Evolutionary conservation across 1,284 basidiomycete species (phyloP).

Genomic region (Ustilago esculenta): DNA sequence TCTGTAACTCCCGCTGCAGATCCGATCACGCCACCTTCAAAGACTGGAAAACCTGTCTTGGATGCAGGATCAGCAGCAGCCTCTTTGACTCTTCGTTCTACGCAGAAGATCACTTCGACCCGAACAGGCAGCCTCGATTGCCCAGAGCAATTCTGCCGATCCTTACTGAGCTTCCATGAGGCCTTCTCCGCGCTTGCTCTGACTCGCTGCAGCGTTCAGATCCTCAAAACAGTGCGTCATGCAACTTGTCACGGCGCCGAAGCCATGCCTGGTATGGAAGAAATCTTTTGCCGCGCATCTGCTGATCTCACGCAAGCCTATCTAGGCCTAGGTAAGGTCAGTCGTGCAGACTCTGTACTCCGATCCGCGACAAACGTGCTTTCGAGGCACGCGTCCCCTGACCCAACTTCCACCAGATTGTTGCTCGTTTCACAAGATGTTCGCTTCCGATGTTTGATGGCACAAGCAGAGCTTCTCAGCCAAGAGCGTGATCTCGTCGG

Average conservation of each 20-base stretch:
- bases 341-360: conserved; percentile 29
- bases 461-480: conserved; percentile 21
- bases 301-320: conserved; percentile 27
- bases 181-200: conserved; percentile 41
- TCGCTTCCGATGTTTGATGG: conserved; percentile 39
- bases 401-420: conserved; percentile 11
- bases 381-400: neutral
- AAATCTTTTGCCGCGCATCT: conserved; percentile 35
- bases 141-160: conserved; percentile 30
- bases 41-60: conserved; percentile 18
- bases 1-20: conserved; percentile 8
- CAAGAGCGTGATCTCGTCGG: conserved; percentile 18
- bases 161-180: conserved; percentile 34
- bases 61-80: neutral
- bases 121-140: conserved; percentile 15
- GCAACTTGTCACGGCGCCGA: conserved; percentile 15
- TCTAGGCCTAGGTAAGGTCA: conserved; percentile 32
- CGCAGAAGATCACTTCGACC: neutral
- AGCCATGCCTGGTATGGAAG: conserved; percentile 11
- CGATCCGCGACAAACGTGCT: conserved; percentile 12
- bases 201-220: conserved; percentile 36
- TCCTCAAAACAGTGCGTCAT: conserved; percentile 42
- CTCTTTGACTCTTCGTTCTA: neutral
- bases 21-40: conserved; percentile 25
- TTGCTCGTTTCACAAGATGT: conserved; percentile 33